Base-by-base conservation (phyloP, 495 filamentous ascomycete species). In the Elaphomyces granulatus region DNA sequence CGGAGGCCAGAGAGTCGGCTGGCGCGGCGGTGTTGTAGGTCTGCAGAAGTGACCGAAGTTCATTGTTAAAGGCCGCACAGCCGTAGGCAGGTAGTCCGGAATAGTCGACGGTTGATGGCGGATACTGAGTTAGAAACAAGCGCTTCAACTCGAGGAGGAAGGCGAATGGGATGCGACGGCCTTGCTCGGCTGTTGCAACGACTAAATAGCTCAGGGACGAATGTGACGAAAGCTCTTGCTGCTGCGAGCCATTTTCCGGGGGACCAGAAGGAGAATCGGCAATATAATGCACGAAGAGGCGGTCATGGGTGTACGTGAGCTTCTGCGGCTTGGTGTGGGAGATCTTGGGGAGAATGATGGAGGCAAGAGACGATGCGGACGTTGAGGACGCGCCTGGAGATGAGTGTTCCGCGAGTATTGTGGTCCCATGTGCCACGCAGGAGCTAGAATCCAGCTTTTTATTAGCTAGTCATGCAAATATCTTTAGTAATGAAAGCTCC, bases 291-390 rank as follows among this genome's bases (percentile, higher is more conserved):
- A 96, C 85, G 66, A 87, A 86, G 56, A 94, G 77, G 32, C 76
- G 66, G 56, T 86, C 79, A 58, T 93, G 85, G 18, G 83, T 92
- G 68, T 88, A 94, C 45, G 88, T 96, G 26, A 93, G 76, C 58
- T 94, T 94, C 54, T 88, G 80, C 4, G 87, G 72, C 21, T 72
- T 62, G 40, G 68, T 56, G 59, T 98, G 90, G 44, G 63, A 61
- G 71, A 98, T 94, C 53, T 94, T 95, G 40, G 90, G 90, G 44
- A 98, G 85, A 64, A 96, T 86, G 49, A 95, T 70, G 44, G 86
- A 87, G 51, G 88, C 85, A 47, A 96, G 82, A 16, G 83, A 87
- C 39, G 83, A 81, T 44, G 79, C 70, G 17, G 80, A 76, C 15
- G 78, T 71, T 20, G 63, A 75, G 30, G 87, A 80, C 28, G 80